Percentiles rank a stretch among this genome's conserved stretches.
Evolutionary conservation across 129 eudicot species (phyloP).

Genomic region (Centella asiatica): DNA sequence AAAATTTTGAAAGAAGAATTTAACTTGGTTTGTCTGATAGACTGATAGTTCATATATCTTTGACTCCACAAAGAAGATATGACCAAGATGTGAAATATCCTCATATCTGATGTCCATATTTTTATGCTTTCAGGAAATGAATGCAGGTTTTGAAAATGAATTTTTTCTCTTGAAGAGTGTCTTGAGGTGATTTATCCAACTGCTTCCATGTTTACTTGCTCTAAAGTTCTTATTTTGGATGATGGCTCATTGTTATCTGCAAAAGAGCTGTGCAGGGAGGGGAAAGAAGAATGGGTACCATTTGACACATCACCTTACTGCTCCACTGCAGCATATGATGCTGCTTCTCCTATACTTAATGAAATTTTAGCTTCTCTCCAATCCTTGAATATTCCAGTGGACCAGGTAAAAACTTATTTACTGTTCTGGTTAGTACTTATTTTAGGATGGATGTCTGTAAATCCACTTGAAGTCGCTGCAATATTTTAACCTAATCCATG

Average conservation of each 20-base stretch:
- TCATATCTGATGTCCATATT: constrained; percentile 13
- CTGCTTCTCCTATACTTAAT: constrained; percentile 67
- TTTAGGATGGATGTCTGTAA: not conserved
- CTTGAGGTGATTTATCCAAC: constrained; percentile 33
- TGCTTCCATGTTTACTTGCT: constrained; percentile 11
- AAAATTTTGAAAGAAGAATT: constrained; percentile 78
- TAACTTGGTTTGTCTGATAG: constrained; percentile 49
- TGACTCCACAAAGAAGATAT: not conserved
- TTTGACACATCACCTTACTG: constrained; percentile 73
- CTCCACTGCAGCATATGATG: constrained; percentile 71
- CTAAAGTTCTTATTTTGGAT: constrained; percentile 7
- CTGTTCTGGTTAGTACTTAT: not conserved
- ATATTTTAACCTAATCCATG: not conserved
- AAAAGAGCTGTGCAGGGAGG: constrained; percentile 44
- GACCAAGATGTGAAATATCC: not conserved
- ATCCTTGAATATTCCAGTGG: constrained; percentile 63
- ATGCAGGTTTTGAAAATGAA: constrained; percentile 93
- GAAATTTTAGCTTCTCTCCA: constrained; percentile 61
- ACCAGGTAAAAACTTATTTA: constrained; percentile 52
- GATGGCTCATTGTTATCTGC: constrained; percentile 8
- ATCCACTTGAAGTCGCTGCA: constrained; percentile 1
- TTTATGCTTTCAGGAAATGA: constrained; percentile 54
- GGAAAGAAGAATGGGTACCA: constrained; percentile 78
- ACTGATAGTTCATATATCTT: constrained; percentile 5
- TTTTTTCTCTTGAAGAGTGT: constrained; percentile 69